Evolutionary conservation across 148 eudicot species (phyloP).

Genomic region (Salicornia ramosissima): DNA sequence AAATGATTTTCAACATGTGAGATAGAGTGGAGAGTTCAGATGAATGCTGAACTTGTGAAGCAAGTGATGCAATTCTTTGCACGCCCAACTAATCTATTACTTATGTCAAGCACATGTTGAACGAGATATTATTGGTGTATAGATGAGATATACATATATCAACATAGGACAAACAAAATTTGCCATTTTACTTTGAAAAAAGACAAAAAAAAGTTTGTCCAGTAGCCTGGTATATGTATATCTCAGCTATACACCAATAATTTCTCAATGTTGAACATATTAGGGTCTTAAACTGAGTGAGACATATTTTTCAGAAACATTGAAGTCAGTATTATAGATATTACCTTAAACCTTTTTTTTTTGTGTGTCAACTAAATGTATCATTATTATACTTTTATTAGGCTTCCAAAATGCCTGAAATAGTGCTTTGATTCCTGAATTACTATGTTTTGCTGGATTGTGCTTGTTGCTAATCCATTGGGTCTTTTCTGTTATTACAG

Average conservation of each 20-base stretch:
- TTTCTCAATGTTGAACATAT: too few relatives aligned
- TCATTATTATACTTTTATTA: not conserved
- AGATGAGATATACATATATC: too few relatives aligned
- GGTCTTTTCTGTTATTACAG: conserved; percentile 30
- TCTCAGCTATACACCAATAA: too few relatives aligned
- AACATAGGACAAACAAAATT: too few relatives aligned
- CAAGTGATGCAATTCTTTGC: not conserved
- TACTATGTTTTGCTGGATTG: not conserved
- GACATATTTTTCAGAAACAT: not conserved
- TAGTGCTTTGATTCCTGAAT: not conserved
- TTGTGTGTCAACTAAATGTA: too few relatives aligned
- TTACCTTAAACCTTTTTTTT: too few relatives aligned
- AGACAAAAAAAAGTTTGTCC: too few relatives aligned
- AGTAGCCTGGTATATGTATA: too few relatives aligned
- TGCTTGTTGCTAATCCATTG: not conserved
- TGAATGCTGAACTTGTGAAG: not conserved
- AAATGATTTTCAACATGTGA: not conserved
- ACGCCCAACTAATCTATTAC: not conserved
- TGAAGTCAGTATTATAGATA: too few relatives aligned
- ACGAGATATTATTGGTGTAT: too few relatives aligned
- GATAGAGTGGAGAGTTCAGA: not conserved
- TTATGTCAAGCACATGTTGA: not conserved
- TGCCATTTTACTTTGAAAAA: too few relatives aligned
- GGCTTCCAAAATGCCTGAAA: not conserved
- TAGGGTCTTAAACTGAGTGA: not conserved